Evolutionary conservation across 257 asterid genomes (phyloP).

Genomic region (Scutellaria minor): DNA sequence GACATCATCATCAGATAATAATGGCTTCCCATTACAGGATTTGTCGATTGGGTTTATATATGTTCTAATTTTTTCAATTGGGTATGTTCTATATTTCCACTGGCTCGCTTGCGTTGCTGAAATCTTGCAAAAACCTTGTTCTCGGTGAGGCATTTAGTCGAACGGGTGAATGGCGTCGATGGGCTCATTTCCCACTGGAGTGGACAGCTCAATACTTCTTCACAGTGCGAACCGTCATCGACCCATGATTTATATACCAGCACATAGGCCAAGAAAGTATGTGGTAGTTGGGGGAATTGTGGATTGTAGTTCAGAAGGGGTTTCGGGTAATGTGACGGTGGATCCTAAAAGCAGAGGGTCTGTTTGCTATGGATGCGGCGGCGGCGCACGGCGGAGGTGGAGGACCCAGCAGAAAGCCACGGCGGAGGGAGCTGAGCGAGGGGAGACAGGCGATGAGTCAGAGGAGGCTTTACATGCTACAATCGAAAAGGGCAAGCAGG

Average conservation of each 20-base stretch:
- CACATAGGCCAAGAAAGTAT: conserved; percentile 44
- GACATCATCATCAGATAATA: conserved; percentile 19
- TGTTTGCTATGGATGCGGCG: conserved; percentile 42
- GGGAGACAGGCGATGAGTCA: conserved; percentile 48
- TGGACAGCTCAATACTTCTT: conserved; percentile 52
- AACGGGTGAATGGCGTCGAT: conserved; percentile 57
- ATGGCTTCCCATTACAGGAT: conserved; percentile 11
- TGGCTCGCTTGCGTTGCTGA: conserved; percentile 12
- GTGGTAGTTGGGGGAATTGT: conserved; percentile 41
- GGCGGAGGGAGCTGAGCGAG: conserved; percentile 46
- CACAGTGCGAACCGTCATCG: conserved; percentile 44
- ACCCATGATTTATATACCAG: conserved; percentile 48
- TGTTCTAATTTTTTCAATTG: conserved; percentile 30
- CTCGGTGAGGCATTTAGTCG: conserved; percentile 39
- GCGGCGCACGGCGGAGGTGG: conserved; percentile 46
- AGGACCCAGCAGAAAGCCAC: conserved; percentile 49
- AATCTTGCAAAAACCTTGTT: conserved; percentile 28
- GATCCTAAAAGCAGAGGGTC: conserved; percentile 46
- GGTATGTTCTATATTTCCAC: conserved; percentile 24
- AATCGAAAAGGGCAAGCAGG: conserved; percentile 78
- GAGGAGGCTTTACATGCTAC: conserved; percentile 76
- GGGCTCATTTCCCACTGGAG: conserved; percentile 58
- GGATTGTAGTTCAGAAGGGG: conserved; percentile 41
- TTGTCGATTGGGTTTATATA: conserved; percentile 27
- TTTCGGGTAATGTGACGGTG: conserved; percentile 39